A percentile compares a stretch with the other conserved stretches of the same genome.
Evolutionary conservation across 1,139 yeast genomes (phyloP).

Genomic region (Suhomyces atakaporum): DNA sequence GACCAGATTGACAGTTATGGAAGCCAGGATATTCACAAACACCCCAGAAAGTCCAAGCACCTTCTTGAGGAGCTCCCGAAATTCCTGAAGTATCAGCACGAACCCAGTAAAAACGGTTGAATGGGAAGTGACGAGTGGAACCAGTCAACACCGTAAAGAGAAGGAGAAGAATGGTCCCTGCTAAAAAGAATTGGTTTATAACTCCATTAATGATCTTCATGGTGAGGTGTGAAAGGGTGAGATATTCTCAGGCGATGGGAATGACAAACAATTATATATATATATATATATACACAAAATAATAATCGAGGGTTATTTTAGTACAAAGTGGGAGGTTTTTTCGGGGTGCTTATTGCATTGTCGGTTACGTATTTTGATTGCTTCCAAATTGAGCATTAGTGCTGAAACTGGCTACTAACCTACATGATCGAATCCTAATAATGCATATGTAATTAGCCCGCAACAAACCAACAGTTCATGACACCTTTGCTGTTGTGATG

Average conservation of each 20-base stretch:
- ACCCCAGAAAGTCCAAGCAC: slow-evolving; percentile 88
- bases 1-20: slow-evolving; percentile 48
- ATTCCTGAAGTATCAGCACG: slow-evolving; percentile 65
- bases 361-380: slow-evolving; percentile 11
- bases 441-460: not conserved
- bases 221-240: not conserved
- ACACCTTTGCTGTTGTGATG: not conserved
- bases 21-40: slow-evolving; percentile 52
- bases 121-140: slow-evolving; percentile 58
- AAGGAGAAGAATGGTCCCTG: slow-evolving; percentile 58
- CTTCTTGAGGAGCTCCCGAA: slow-evolving; percentile 48
- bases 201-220: slow-evolving; percentile 41
- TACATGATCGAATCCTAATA: not conserved
- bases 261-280: not conserved
- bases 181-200: slow-evolving; percentile 44
- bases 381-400: slow-evolving; percentile 9
- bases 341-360: slow-evolving; percentile 10
- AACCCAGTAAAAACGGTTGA: slow-evolving; percentile 69
- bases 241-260: not conserved
- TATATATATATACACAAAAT: slow-evolving; percentile 2
- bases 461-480: not conserved
- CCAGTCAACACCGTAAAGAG: slow-evolving; percentile 69
- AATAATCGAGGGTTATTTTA: slow-evolving; percentile 7
- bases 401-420: slow-evolving; percentile 1
- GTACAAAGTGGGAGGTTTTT: slow-evolving; percentile 6